phyloP scores from a whole-genome alignment of 495 filamentous ascomycete genomes.

The Xylaria venustula region DNA sequence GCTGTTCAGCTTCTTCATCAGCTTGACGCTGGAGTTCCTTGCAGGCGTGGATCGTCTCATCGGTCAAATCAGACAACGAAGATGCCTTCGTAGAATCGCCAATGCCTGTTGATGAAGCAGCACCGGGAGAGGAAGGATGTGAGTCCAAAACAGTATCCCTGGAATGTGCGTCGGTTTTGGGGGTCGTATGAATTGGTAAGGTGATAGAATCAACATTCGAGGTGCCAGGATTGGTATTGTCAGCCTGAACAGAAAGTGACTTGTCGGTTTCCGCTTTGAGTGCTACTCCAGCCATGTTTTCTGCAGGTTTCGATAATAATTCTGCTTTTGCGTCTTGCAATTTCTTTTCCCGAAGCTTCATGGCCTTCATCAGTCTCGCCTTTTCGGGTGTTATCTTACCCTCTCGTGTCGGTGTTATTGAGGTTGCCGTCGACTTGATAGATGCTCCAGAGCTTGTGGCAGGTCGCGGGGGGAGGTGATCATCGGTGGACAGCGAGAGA shows the following conservation, averaged over 20 bases:
- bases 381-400: conserved; percentile 83
- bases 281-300: conserved; percentile 21
- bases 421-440: conserved; percentile 41
- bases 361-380: conserved; percentile 85
- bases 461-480: conserved; percentile 42
- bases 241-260: conserved; percentile 13
- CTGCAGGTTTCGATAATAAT: conserved; percentile 16
- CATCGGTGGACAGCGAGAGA: conserved; percentile 29
- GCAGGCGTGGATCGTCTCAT: conserved; percentile 45
- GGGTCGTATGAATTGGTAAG: conserved; percentile 25
- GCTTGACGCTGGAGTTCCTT: conserved; percentile 15
- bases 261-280: conserved; percentile 18
- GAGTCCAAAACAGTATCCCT: conserved; percentile 45
- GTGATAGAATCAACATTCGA: conserved; percentile 40
- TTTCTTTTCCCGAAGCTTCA: conserved; percentile 80
- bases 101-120: conserved; percentile 43
- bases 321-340: conserved; percentile 48
- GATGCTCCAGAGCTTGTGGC: conserved; percentile 54
- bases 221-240: conserved; percentile 22
- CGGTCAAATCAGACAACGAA: conserved; percentile 54
- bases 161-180: conserved; percentile 33
- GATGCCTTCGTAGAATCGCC: conserved; percentile 55
- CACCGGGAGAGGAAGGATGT: conserved; percentile 48
- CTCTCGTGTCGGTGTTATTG: conserved; percentile 43
- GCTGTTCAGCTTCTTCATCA: conserved; percentile 16